Conservation (phyloP, 2,329 filamentous ascomycete species). For the Ambrosiella xylebori region DNA sequence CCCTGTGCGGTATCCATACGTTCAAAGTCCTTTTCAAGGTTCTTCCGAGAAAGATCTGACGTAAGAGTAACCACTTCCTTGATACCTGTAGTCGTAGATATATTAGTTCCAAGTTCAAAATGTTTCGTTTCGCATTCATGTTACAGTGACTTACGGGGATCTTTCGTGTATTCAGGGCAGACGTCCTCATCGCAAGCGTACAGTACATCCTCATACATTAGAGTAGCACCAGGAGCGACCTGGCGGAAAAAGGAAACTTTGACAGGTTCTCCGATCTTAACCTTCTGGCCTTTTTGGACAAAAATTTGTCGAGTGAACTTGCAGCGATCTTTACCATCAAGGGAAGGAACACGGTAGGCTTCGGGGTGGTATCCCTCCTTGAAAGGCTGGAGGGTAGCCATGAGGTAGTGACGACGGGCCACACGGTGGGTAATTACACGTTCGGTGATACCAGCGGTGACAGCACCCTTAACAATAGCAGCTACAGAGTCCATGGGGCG, state of each 20-base stretch:
- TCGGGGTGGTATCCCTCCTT: conserved; percentile 98
- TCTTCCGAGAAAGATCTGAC: conserved; percentile 91
- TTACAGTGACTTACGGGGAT: conserved; percentile 63
- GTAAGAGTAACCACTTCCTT: conserved; percentile 98
- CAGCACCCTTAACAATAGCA: conserved; percentile 94
- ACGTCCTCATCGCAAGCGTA: conserved; percentile 97
- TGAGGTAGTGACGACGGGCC: conserved; percentile 92
- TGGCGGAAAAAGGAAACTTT: conserved; percentile 98
- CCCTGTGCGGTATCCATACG: conserved; percentile 98
- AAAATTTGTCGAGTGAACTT: conserved; percentile 98
- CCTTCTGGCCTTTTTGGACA: conserved; percentile 93
- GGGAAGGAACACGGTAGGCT: conserved; percentile 87
- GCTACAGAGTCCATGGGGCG: conserved; percentile 97
- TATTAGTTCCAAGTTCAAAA: background rate
- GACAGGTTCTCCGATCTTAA: conserved; percentile 97
- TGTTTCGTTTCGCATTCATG: background rate
- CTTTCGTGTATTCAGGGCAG: conserved; percentile 96
- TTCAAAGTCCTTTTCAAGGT: conserved; percentile 97
- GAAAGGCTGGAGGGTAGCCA: conserved; percentile 96
- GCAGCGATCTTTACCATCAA: conserved; percentile 95
- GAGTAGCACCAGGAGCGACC: conserved; percentile 85
- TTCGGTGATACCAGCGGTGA: conserved; percentile 94
- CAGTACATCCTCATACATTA: conserved; percentile 98
- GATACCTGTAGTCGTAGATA: conserved; percentile 46
- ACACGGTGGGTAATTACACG: conserved; percentile 93